Percentiles rank a stretch among this genome's conserved stretches.
phyloP scores from a whole-genome alignment of 169 alveolate genomes.

The Sarcocystis neurona region DNA sequence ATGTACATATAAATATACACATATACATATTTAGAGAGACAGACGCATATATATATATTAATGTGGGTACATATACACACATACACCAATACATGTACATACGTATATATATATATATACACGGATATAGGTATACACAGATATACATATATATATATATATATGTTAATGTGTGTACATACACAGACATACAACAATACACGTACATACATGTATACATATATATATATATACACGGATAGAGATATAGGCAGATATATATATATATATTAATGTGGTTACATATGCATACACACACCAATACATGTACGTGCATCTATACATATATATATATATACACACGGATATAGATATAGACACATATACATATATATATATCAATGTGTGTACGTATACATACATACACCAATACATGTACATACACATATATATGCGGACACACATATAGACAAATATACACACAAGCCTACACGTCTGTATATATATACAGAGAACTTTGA shows the following conservation, averaged over 20 bases:
- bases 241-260: neutral
- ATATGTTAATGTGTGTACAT: neutral
- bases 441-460: neutral
- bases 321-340: neutral
- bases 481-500: neutral
- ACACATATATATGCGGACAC: neutral
- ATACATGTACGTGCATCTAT: neutral
- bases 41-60: neutral
- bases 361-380: neutral
- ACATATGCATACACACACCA: no score
- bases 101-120: neutral
- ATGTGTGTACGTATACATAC: neutral
- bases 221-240: neutral
- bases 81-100: neutral
- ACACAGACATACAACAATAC: neutral
- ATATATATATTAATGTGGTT: neutral
- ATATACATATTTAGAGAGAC: neutral
- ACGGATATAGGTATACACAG: neutral
- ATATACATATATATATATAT: neutral
- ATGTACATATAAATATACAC: neutral
- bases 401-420: no score
- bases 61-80: neutral
- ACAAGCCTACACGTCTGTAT: neutral
- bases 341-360: neutral
- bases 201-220: no score